Evolutionary conservation across 1,139 yeast genomes (phyloP), one percentile per base, ranked within the genome.

Genomic region (Keqinozyma sinolaborantium): DNA sequence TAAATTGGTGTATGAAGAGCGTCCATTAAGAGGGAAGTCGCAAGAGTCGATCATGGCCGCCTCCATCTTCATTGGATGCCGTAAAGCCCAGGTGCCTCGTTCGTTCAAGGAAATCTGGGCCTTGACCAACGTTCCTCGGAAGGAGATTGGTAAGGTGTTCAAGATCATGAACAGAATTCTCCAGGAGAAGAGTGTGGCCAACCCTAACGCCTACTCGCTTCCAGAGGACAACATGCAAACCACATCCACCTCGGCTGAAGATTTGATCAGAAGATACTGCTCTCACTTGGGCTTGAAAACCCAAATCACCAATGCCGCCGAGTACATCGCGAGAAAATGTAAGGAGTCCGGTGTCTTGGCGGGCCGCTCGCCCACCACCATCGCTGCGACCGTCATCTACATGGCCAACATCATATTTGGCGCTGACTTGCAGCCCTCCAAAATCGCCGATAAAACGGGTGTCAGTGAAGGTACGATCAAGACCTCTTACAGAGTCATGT

Each of bases 391-490:
- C 0, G 95, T 95, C 3, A 92, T 92, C 32, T 92, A 90, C 60
- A 83, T 92, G 85, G 88, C 97, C 4, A 84, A 94, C 4, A 66
- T 85, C 11, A 65, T 92, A 15, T 90, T 90, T 58, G 86, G 86
- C 24, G 80, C 73, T 4, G 82, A 79, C 31, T 52, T 69, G 32
- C 67, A 85, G 6, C 94, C 96, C 2, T 65, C 84, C 2, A 83
- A 79, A 51, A 90, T 92, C 36, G 86, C 95, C 6, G 96, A 88
- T 47, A 86, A 85, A 48, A 79, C 97, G n/a, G 98, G 97, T 43
- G 98, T 92, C 14, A 85, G 95, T 51, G 98, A 92, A 53, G 97
- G 97, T 45, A 92, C 98, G 1, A 92, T 92, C 48, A 87, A 92
- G 58, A 87, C 97, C 3, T 83, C 95, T 30, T 92, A 87, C 56